Base-by-base conservation (phyloP, 2,329 filamentous ascomycete genomes). In the Ceratocystis colombiana region DNA sequence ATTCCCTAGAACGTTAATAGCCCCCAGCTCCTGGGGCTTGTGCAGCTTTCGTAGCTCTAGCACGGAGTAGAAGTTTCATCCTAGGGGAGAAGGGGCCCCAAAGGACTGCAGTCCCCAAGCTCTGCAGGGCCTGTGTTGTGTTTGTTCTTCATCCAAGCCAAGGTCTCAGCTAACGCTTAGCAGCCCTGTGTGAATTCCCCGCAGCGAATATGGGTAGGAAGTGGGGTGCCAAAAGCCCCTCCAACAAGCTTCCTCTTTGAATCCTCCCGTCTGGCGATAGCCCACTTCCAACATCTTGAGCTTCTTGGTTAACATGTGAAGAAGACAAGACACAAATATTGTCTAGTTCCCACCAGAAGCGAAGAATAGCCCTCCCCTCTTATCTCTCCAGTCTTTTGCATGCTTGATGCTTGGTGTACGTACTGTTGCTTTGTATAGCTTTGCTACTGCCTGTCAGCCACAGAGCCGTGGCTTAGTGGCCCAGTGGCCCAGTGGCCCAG, bases 211-310 rank as follows among this genome's bases (percentile, higher is more conserved):
- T 33, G 7, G 25, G 30, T 7, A 33, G 30, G 30, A 30, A 12
- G 6, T 30, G 53, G 28, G 15, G 53, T 59, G 10, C 53, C 53
- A 59, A 59, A 59, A 59, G 53, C 53, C 53, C 53, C 53, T 59
- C 53, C 53, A 33, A 37, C 28, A 59, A n/a, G 46, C 6, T 25
- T 53, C 33, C 53, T 30, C 33, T 25, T 17, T 17, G 53, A 59
- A 59, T 59, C 53, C 53, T 59, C 53, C 53, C 53, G 53, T 7
- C 25, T 10, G 17, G 53, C 53, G 53, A 59, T 59, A 59, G 53
- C 53, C 53, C 53, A 59, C 53, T 59, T 59, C 53, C 53, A 59
- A 59, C 53, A 59, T 59, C 53, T 59, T 15, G 22, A 59, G 53
- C 53, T 59, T 25, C 25, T 22, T 10, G 6, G 20, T 5, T 17